Conservation (phyloP, 2,329 filamentous ascomycete genomes). For the Trichothecium roseum region DNA sequence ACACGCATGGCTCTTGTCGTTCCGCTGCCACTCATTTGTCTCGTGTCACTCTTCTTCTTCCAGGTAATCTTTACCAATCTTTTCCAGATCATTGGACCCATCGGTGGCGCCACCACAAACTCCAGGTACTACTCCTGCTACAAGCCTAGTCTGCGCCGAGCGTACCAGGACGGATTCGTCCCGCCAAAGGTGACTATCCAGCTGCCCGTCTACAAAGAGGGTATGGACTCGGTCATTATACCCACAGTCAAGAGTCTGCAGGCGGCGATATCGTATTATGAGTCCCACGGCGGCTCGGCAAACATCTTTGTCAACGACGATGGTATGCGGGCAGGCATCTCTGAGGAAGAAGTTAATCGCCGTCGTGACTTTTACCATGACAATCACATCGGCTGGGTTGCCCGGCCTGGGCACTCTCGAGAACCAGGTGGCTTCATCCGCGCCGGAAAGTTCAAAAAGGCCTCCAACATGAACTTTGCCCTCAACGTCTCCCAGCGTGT, state of each 20-base stretch:
- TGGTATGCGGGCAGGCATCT: constrained; percentile 42
- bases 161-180: constrained; percentile 18
- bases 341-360: constrained; percentile 24
- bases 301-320: constrained; percentile 54
- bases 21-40: constrained; percentile 24
- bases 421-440: constrained; percentile 36
- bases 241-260: constrained; percentile 38
- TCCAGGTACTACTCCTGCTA: constrained; percentile 33
- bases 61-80: constrained; percentile 26
- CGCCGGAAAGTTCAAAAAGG: constrained; percentile 61
- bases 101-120: constrained; percentile 30
- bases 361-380: constrained; percentile 39
- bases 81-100: constrained; percentile 38
- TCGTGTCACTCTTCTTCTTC: constrained; percentile 29
- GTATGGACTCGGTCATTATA: constrained; percentile 30
- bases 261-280: constrained; percentile 38
- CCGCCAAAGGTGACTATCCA: constrained; percentile 34
- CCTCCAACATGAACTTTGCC: constrained; percentile 67
- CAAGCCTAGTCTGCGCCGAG: constrained; percentile 20
- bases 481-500: constrained; percentile 51
- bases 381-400: constrained; percentile 37
- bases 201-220: constrained; percentile 32
- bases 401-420: constrained; percentile 34
- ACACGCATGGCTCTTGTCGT: constrained; percentile 23
- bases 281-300: constrained; percentile 32